Evolutionary conservation across 768 basidiomycete species (phyloP).

Genomic region (Auricularia cornea): DNA sequence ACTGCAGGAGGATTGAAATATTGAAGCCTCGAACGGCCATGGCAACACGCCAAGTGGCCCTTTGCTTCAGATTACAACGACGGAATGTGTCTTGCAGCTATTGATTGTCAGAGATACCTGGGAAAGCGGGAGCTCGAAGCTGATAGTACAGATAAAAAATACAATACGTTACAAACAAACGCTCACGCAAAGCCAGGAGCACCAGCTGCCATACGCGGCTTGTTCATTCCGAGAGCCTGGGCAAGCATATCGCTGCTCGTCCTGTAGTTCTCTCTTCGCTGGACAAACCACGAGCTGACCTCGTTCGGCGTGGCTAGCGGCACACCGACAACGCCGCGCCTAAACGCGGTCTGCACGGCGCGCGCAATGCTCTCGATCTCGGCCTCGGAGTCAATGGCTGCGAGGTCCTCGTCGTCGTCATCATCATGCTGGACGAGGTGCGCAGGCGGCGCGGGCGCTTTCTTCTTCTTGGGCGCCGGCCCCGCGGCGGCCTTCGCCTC

Average conservation of each 20-base stretch:
- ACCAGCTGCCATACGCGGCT: background rate
- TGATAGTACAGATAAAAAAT: no score
- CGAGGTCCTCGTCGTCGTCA: constrained; percentile 46
- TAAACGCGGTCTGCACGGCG: constrained; percentile 47
- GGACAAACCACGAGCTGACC: constrained; percentile 62
- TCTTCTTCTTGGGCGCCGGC: constrained; percentile 49
- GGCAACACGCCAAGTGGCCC: no score
- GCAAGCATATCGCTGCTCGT: constrained; percentile 51
- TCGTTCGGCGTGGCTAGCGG: constrained; percentile 69
- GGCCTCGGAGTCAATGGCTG: constrained; percentile 76
- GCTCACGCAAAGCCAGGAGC: no score
- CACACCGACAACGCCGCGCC: constrained; percentile 49
- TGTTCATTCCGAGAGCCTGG: constrained; percentile 33
- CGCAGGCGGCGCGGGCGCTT: constrained; percentile 34
- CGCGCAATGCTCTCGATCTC: constrained; percentile 70
- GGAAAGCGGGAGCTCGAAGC: no score
- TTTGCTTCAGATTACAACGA: no score
- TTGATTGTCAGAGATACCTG: no score
- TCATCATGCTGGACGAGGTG: constrained; percentile 35
- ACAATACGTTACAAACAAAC: no score
- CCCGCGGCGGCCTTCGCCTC: constrained; percentile 55
- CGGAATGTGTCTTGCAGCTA: no score
- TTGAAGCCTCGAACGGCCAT: no score
- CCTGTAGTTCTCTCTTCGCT: constrained; percentile 54
- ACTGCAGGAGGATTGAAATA: no score